phyloP scores from a whole-genome alignment of 176 grass and related monocot species.

The Zea mays region Zm-B73-REFERENCE-NAM-5.0 NC_050097.1:198066501-198067000 shows the following conservation, averaged over 20 bases:
- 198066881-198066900: too few relatives aligned
- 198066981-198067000: too few relatives aligned
- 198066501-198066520: neutral
- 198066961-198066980: too few relatives aligned
- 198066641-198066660: neutral
- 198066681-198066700: neutral
- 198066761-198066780: neutral
- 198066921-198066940: too few relatives aligned
- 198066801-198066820: too few relatives aligned
- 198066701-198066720: neutral
- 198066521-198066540: neutral
- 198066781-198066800: neutral
- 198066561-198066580: neutral
- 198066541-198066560: neutral
- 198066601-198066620: neutral
- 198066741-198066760: neutral
- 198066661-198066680: neutral
- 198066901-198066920: too few relatives aligned
- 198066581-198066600: neutral
- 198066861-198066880: too few relatives aligned
- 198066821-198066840: too few relatives aligned
- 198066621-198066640: neutral
- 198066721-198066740: neutral
- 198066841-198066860: too few relatives aligned
- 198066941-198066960: too few relatives aligned